These are phyloP conservation scores for Ceratonia siliqua DNA, from an alignment of 306 rosid genomes.

Conservation along the genomic window DNA sequence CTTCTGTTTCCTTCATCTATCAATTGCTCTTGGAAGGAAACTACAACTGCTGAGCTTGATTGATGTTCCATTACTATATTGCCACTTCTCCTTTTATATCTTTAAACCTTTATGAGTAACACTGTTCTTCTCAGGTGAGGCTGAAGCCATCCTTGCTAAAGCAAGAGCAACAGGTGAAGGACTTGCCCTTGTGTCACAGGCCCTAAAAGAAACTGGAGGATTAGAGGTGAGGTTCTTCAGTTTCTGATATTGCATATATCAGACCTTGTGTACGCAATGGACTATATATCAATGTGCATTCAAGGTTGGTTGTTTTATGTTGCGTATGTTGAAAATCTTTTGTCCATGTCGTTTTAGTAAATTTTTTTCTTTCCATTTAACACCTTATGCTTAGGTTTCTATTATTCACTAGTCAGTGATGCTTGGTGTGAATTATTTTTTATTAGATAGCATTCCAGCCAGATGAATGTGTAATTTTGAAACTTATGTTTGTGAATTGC, in stretches of 20 bases:
- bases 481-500: neutral
- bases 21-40: conserved; percentile 2
- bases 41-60: conserved; percentile 9
- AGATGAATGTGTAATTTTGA: neutral
- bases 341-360: neutral
- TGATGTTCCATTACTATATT: conserved; percentile 23
- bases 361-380: neutral
- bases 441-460: conserved; percentile 15
- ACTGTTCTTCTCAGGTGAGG: conserved; percentile 69
- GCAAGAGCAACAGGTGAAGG: conserved; percentile 93
- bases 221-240: conserved; percentile 63
- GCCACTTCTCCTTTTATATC: conserved; percentile 25
- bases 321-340: neutral
- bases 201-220: conserved; percentile 82
- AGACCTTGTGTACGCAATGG: neutral
- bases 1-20: conserved; percentile 23
- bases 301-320: neutral
- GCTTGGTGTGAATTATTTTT: neutral
- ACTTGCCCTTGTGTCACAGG: conserved; percentile 61
- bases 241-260: conserved; percentile 21
- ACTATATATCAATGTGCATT: neutral
- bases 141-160: conserved; percentile 88
- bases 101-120: conserved; percentile 25
- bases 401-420: neutral
- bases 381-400: neutral